These are phyloP conservation scores for Clausena lansium DNA, from an alignment of 345 rosid genomes.

Conservation along the genomic window DNA sequence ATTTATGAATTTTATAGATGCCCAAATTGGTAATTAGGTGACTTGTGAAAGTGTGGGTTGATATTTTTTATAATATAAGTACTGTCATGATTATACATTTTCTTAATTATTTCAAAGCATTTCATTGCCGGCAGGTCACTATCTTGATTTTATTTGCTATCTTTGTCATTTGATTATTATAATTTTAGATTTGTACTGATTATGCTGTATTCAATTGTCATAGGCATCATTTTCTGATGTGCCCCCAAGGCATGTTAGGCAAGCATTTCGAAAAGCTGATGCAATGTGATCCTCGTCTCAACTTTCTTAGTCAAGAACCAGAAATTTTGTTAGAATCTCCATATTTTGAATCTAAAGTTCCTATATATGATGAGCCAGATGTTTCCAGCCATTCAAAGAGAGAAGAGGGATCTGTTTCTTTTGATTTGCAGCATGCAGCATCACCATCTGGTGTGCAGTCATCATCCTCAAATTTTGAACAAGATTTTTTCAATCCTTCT, in stretches of 20 bases:
- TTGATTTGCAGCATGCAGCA: conserved; percentile 24
- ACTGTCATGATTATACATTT: neutral
- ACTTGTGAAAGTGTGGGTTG: neutral
- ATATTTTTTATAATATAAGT: neutral
- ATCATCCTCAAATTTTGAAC: conserved; percentile 38
- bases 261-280: conserved; percentile 73
- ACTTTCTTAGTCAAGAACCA: conserved; percentile 56
- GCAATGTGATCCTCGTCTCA: conserved; percentile 68
- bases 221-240: conserved; percentile 65
- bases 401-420: conserved; percentile 28
- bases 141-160: neutral
- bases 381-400: conserved; percentile 25
- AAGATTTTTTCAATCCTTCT: conserved; percentile 35
- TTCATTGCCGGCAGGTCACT: neutral
- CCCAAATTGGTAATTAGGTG: neutral
- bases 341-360: conserved; percentile 41
- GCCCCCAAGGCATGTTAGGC: conserved; percentile 47
- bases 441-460: conserved; percentile 40
- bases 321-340: conserved; percentile 53
- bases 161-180: neutral
- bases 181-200: neutral
- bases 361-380: conserved; percentile 39
- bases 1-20: neutral
- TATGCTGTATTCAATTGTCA: neutral
- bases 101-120: neutral